Base-by-base conservation (phyloP, 2,329 filamentous ascomycete species). In the Aspergillus uvarum region DNA sequence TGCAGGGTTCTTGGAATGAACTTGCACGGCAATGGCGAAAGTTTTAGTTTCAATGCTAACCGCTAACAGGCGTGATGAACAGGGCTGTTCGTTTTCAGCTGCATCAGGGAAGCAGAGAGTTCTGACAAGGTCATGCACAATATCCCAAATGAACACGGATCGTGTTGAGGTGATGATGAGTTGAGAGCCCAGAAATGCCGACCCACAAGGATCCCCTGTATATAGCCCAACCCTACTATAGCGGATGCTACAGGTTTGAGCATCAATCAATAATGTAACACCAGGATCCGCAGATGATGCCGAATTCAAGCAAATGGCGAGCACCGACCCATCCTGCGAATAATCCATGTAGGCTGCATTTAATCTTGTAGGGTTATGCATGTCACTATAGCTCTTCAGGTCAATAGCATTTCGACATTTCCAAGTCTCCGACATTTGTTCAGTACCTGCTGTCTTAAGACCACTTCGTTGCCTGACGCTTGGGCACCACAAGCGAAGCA, bases 401-500 rank as follows among this genome's bases (percentile, higher is more conserved):
- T 80, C 74, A 52, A 84, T 67, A 1, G 82, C 79, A 54, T 82
- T 84, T 32, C 86, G 83, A 69, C 90, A 92, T 53, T 82, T 83
- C 94, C 94, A 97, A 60, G 86, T 89, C 59, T 89, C 83, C 14
- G 91, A 75, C 79, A 81, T 56, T 83, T 86, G 64, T 59, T 72
- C 59, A 48, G 66, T 21, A 58, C 61, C 31, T 42, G 66, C 87
- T 22, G 87, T 81, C 8, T 85, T 80, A 44, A 90, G 78, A 4
- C 90, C 91, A 67, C 90, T 86, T 51, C 87, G 85, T 63, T 87
- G 83, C 50, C 89, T 85, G 5, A 84, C 82, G 73, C 86, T 89
- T 11, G 90, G 87, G n/a, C 84, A 85, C 95, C 95, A 99, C 51
- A 95, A 80, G 44, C 91, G 87, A 42, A 96, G 85, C 22, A 85